A percentile compares a stretch with the other conserved stretches of the same genome.
Evolutionary conservation across 805 yeast species (phyloP).

Genomic region (Myxozyma melibiosi): DNA sequence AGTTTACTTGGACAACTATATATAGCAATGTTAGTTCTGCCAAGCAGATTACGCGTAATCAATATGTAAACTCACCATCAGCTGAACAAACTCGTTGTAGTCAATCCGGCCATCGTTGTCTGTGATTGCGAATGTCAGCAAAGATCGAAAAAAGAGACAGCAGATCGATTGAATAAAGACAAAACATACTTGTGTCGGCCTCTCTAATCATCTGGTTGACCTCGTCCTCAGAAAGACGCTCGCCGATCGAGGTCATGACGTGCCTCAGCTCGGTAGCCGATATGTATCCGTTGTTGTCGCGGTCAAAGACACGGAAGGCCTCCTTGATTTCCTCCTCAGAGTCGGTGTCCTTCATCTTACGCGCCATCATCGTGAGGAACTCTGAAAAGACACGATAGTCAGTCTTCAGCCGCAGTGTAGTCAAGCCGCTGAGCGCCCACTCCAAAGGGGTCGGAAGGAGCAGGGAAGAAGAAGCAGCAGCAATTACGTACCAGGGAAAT

Average conservation of each 20-base stretch:
- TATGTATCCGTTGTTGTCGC: slow-evolving; percentile 92
- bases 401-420: slow-evolving; percentile 1
- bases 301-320: slow-evolving; percentile 96
- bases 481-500: slow-evolving; percentile 53
- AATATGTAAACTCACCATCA: slow-evolving; percentile 47
- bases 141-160: neutral
- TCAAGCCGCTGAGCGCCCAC: neutral
- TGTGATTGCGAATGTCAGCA: slow-evolving; percentile 8
- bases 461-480: neutral
- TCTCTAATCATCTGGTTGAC: slow-evolving; percentile 97
- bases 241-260: slow-evolving; percentile 96
- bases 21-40: neutral
- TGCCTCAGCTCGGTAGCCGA: slow-evolving; percentile 96
- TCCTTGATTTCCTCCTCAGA: slow-evolving; percentile 96
- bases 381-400: slow-evolving; percentile 45
- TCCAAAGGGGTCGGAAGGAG: neutral
- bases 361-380: slow-evolving; percentile 82
- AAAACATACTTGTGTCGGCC: slow-evolving; percentile 70
- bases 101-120: slow-evolving; percentile 94
- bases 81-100: slow-evolving; percentile 92
- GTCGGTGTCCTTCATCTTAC: slow-evolving; percentile 95
- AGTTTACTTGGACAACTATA: neutral
- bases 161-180: neutral
- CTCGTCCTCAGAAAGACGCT: slow-evolving; percentile 92
- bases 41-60: neutral